Base-by-base conservation (phyloP, 371 early-diverging fungal species). In the Syncephalastrum contaminatum region DNA sequence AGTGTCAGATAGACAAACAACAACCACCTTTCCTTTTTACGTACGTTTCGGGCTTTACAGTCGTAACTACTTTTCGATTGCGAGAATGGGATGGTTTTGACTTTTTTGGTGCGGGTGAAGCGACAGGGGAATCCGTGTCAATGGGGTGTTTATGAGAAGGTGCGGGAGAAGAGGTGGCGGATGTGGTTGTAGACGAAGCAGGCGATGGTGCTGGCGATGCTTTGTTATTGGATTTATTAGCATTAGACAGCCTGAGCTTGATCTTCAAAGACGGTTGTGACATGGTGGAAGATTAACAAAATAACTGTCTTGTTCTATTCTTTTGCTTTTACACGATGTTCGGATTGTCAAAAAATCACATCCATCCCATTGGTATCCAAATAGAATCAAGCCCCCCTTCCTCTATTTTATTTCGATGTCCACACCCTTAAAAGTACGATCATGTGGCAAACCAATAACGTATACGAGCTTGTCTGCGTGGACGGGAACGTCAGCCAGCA, bases 401-500 rank as follows among this genome's bases (percentile, higher is more conserved):
- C 36, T 30, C 10, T 10, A 10, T 30, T 8, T 30, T 30, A 5
- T 10, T 30, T 30, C 10, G 36, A 30, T 30, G 36, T 30, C 36
- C 7, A 30, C 36, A 30, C 7, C 36, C 36, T 30, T 30, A 30
- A 30, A 4, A 78, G 43, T 19, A 78, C 46, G 42, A 74, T 46
- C 13, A 59, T 22, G 52, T 75, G 77, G 54, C 75, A 69, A 4
- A 64, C 68, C n/a, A 68, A 25, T n/a, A 74, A 43, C 18, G 72
- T 58, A 62, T 59, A 64, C 15, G 72, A 72, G 25, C 72, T 71
- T 12, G 55, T 69, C 5, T 44, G 42, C 7, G 79, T 79, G 1
- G 79, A 75, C 41, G 80, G 80, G 46, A 71, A 79, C 40, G 73
- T 73, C 19, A 75, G 44, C 80, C 80, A 79, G 48, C 80, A 79